Percentiles rank a stretch among this genome's conserved stretches.
phyloP scores from a whole-genome alignment of 2,329 filamentous ascomycete genomes.

The Fusarium miscanthi region DNA sequence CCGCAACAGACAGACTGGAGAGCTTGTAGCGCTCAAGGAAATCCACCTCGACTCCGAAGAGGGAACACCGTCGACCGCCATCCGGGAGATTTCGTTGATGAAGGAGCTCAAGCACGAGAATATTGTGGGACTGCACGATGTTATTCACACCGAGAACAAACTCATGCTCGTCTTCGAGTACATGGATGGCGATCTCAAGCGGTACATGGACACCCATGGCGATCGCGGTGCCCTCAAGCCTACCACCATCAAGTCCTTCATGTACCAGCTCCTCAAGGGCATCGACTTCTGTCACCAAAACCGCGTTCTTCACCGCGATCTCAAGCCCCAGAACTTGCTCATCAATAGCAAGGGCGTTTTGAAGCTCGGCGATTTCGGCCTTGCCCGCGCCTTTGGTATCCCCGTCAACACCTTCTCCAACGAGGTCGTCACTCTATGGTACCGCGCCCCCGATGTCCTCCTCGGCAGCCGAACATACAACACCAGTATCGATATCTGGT shows the following conservation, averaged over 20 bases:
- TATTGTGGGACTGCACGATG: constrained; percentile 96
- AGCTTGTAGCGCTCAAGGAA: constrained; percentile 96
- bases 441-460: constrained; percentile 94
- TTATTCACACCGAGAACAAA: constrained; percentile 99
- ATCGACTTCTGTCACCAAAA: constrained; percentile 99
- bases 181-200: constrained; percentile 98
- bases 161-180: constrained; percentile 99
- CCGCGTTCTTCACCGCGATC: constrained; percentile 91
- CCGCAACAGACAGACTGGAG: constrained; percentile 94
- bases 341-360: constrained; percentile 92
- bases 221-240: constrained; percentile 91
- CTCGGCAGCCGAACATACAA: constrained; percentile 96
- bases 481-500: constrained; percentile 99
- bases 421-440: constrained; percentile 98
- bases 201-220: constrained; percentile 96
- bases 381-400: constrained; percentile 94
- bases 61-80: constrained; percentile 95
- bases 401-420: constrained; percentile 99
- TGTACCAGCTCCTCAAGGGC: constrained; percentile 95
- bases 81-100: constrained; percentile 98
- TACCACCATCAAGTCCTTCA: constrained; percentile 96
- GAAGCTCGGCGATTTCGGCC: constrained; percentile 94
- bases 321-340: constrained; percentile 96
- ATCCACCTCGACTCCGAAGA: constrained; percentile 99
- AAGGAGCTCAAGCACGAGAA: constrained; percentile 99